A percentile compares a stretch with the other conserved stretches of the same genome.
phyloP scores from a whole-genome alignment of 1,139 yeast species.

The Zygosaccharomyces pseudobailii region DNA sequence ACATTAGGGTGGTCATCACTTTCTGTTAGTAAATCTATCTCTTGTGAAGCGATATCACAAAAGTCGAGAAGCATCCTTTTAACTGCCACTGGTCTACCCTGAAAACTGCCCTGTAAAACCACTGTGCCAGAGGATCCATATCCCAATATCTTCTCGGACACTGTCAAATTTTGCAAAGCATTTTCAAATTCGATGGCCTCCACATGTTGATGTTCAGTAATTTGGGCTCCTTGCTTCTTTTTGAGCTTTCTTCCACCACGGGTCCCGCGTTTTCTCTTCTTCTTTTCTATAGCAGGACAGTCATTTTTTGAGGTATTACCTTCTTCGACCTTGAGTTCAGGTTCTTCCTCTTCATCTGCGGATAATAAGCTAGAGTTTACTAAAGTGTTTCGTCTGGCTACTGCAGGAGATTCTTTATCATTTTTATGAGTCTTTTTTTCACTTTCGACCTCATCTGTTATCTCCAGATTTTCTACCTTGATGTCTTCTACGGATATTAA shows the following conservation, averaged over 20 bases:
- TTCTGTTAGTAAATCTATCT: constrained; percentile 79
- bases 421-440: background rate
- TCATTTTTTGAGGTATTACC: background rate
- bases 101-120: constrained; percentile 85
- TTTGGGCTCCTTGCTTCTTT: constrained; percentile 38
- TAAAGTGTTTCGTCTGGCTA: background rate
- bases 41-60: constrained; percentile 94
- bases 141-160: constrained; percentile 75
- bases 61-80: constrained; percentile 90
- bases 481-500: constrained; percentile 17
- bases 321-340: constrained; percentile 2
- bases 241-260: constrained; percentile 69
- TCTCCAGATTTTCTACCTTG: constrained; percentile 12
- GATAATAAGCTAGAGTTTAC: background rate
- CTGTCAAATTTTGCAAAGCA: constrained; percentile 47
- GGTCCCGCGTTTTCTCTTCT: constrained; percentile 75
- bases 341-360: constrained; percentile 5
- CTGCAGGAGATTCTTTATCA: background rate
- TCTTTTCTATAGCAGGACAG: constrained; percentile 21
- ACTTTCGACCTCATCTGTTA: constrained; percentile 17
- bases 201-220: constrained; percentile 16
- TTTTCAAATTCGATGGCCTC: constrained; percentile 21
- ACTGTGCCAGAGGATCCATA: constrained; percentile 97
- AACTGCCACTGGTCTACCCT: constrained; percentile 90
- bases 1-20: constrained; percentile 97